phyloP scores from a whole-genome alignment of 1,284 basidiomycete species.

The Cryptococcus depauperatus region DNA sequence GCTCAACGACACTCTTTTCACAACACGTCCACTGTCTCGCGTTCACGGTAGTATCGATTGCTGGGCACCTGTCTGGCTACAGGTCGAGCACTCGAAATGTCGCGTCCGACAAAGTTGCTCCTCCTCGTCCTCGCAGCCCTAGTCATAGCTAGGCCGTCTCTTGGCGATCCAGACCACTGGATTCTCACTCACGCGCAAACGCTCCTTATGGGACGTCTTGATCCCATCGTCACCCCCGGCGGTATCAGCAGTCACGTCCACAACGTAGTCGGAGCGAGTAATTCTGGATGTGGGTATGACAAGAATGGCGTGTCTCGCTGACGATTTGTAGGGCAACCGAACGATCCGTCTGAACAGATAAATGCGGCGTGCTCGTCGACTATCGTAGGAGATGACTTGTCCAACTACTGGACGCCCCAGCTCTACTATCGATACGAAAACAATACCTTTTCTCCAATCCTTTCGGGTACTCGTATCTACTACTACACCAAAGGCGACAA shows the following conservation, averaged over 20 bases:
- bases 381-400: slow-evolving; percentile 32
- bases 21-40: no score
- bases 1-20: no score
- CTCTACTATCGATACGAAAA: slow-evolving; percentile 27
- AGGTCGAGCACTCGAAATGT: slow-evolving; percentile 22
- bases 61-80: no score
- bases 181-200: slow-evolving; percentile 27
- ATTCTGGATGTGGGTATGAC: slow-evolving; percentile 26
- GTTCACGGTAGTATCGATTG: no score
- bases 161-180: slow-evolving; percentile 21
- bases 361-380: slow-evolving; percentile 27
- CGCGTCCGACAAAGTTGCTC: slow-evolving; percentile 33
- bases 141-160: slow-evolving; percentile 4
- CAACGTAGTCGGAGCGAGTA: slow-evolving; percentile 36
- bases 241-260: slow-evolving; percentile 41
- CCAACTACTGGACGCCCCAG: slow-evolving; percentile 40
- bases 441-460: slow-evolving; percentile 25
- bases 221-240: slow-evolving; percentile 45
- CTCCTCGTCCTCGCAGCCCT: slow-evolving; percentile 5
- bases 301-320: background rate
- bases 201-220: slow-evolving; percentile 37
- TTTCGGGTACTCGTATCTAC: slow-evolving; percentile 32
- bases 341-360: slow-evolving; percentile 20
- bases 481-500: slow-evolving; percentile 31
- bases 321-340: slow-evolving; percentile 15